A percentile compares a stretch with the other conserved stretches of the same genome.
These are phyloP conservation scores for Dillenia suffruticosa DNA, from an alignment of 164 flowering plant genomes.

Conservation along the genomic window DNA sequence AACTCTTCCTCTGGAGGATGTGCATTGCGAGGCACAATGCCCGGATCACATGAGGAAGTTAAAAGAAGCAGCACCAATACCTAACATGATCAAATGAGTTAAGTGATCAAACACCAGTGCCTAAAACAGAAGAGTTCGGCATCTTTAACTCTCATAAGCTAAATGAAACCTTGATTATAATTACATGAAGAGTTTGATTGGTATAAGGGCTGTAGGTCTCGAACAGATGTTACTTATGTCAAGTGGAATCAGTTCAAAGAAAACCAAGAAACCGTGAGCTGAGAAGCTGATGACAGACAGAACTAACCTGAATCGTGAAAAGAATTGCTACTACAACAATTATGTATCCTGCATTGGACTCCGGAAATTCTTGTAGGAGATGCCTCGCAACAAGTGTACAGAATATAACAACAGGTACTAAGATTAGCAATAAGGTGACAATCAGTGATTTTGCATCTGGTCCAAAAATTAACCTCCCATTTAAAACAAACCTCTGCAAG, in stretches of 20 bases:
- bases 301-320: constrained; percentile 31
- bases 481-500: constrained; percentile 27
- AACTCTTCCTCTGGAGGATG: constrained; percentile 28
- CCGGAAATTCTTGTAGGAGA: constrained; percentile 15
- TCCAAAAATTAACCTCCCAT: constrained; percentile 37
- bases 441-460: constrained; percentile 36
- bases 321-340: constrained; percentile 22
- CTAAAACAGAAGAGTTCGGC: too few relatives aligned
- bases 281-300: background rate
- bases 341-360: constrained; percentile 21
- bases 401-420: constrained; percentile 29
- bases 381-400: constrained; percentile 27
- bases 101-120: background rate
- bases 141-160: too few relatives aligned
- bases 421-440: constrained; percentile 23
- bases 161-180: too few relatives aligned
- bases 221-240: too few relatives aligned
- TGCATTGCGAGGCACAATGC: constrained; percentile 26
- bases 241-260: too few relatives aligned
- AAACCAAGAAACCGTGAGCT: too few relatives aligned
- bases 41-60: constrained; percentile 27
- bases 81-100: constrained; percentile 5
- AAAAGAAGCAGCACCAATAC: constrained; percentile 22
- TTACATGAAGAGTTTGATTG: too few relatives aligned
- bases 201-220: too few relatives aligned